Evolutionary conservation across 306 rosid species (phyloP), one percentile per base, ranked within the genome.

Genomic region (Citrullus amarus): DNA sequence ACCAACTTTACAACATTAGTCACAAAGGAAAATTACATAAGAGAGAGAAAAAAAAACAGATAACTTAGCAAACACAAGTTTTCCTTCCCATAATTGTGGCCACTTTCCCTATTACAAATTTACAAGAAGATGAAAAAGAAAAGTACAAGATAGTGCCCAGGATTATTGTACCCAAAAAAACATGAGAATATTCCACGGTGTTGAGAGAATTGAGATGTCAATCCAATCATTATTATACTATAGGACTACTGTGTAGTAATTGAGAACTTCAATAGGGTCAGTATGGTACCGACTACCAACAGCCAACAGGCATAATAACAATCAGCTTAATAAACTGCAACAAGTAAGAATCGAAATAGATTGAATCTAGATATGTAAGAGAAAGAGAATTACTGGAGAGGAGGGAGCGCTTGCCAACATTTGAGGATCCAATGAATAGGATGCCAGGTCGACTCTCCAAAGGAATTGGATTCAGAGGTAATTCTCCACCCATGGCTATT

Each of bases 381-480:
- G 58, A 41, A 25, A 17, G 79, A 75, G 41, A 50, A 77, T 75
- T 88, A 93, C 97, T 91, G 50, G 96, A 93, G 25, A 92, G 76
- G 56, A 93, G 90, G 20, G 96, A 89, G 82, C 92, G 92, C 84
- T 93, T 92, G 86, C 92, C 97, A 54, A 88, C 97, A 73, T 82
- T 87, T 80, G 98, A 81, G 77, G 91, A 80, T 75, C 98, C 98
- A 17, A 93, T 61, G 15, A 93, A 51, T 79, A 92, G 81, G 79
- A 92, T 82, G 65, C 86, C 91, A 2, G 98, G 97, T 75, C 93
- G 88, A 62, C 76, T 88, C 75, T 88, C 89, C 36, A 86, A 80
- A 84, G 85, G 56, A 78, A 43, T n/a, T 11, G 81, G 78, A 78
- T 83, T 84, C 57, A 73, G 61, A 55, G 17, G 86, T 53, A 83